Evolutionary conservation across 768 basidiomycete species (phyloP).

Genomic region (Tricholoma terreum): DNA sequence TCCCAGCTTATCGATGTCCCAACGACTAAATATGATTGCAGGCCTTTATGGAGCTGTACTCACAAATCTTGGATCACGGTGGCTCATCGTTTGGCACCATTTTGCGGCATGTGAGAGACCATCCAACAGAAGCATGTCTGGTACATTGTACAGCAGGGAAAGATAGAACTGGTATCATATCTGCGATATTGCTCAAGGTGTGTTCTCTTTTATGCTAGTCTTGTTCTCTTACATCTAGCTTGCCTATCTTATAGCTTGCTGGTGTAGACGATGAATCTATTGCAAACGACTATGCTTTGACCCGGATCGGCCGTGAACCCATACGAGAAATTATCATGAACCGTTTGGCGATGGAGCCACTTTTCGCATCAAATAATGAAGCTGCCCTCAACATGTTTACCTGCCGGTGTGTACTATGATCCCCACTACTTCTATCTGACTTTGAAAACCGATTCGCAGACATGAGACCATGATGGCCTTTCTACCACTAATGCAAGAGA

Average conservation of each 20-base stretch:
- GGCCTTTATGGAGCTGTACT: constrained; percentile 80
- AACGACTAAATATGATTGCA: constrained; percentile 22
- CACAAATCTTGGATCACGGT: constrained; percentile 76
- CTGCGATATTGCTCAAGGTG: constrained; percentile 72
- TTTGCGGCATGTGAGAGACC: constrained; percentile 70
- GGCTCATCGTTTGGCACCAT: constrained; percentile 67
- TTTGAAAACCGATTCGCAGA: constrained; percentile 32
- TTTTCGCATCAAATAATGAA: constrained; percentile 70
- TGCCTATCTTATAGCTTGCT: constrained; percentile 49
- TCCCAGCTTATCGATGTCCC: background rate
- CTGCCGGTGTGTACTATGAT: constrained; percentile 51
- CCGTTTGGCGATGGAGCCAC: constrained; percentile 64
- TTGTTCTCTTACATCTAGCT: background rate
- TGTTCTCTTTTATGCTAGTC: constrained; percentile 1
- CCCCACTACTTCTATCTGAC: background rate
- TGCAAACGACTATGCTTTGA: constrained; percentile 74
- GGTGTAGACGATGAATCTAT: constrained; percentile 65
- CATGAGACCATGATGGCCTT: constrained; percentile 77
- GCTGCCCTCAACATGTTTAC: constrained; percentile 83
- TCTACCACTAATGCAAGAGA: constrained; percentile 53
- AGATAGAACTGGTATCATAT: constrained; percentile 75
- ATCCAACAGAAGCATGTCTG: constrained; percentile 58
- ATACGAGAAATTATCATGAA: constrained; percentile 67
- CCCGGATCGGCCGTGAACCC: constrained; percentile 77
- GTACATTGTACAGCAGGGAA: constrained; percentile 89